These are phyloP conservation scores for Cutaneotrichosporon dermatis DNA, from an alignment of 1,284 basidiomycete species.

Conservation along the genomic window DNA sequence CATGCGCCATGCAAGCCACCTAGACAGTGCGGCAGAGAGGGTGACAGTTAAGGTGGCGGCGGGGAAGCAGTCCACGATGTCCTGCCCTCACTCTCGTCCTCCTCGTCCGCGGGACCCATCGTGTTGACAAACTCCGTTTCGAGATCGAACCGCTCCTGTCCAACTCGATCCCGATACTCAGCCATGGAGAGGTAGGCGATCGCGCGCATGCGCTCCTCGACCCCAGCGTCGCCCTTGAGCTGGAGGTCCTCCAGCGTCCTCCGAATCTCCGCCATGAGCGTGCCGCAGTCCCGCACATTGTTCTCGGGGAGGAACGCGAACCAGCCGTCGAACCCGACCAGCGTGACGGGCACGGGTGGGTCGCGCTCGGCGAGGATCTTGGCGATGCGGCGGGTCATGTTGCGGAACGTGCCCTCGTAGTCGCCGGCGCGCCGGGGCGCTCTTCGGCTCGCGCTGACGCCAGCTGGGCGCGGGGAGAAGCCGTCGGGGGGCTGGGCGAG, in stretches of 20 bases:
- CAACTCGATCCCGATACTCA: background rate
- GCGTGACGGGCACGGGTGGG: background rate
- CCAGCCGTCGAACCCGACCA: background rate
- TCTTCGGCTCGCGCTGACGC: background rate
- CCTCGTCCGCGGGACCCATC: background rate
- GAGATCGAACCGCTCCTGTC: background rate
- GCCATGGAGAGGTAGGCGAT: background rate
- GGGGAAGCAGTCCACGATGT: no score
- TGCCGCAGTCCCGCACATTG: background rate
- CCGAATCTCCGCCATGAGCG: background rate
- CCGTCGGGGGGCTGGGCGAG: background rate
- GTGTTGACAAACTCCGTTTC: background rate
- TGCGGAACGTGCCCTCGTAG: constrained; percentile 3
- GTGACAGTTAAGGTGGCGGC: no score
- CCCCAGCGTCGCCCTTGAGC: background rate
- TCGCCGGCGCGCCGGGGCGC: background rate
- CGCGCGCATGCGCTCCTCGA: background rate
- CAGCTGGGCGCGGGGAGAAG: background rate
- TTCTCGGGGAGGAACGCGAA: background rate
- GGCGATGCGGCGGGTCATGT: background rate
- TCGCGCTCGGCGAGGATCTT: background rate
- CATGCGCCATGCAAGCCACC: no score
- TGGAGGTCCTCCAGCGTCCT: background rate
- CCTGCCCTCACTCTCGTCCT: background rate
- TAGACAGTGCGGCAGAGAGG: no score